Evolutionary conservation across 495 filamentous ascomycete genomes (phyloP).

Genomic region (Penicillium steckii): DNA sequence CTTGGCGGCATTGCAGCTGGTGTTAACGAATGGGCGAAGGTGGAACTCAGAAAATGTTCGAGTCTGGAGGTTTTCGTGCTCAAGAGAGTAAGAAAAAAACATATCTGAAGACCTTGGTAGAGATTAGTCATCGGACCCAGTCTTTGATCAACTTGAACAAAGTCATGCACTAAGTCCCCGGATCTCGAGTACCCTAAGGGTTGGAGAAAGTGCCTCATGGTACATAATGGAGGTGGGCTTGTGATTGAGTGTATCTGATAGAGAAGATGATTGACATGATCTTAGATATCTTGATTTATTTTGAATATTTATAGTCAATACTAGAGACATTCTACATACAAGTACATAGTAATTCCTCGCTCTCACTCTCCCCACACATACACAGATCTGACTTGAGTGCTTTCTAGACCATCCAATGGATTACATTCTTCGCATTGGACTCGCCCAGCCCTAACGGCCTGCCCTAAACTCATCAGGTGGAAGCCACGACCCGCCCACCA

Average conservation of each 20-base stretch:
- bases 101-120: constrained; percentile 23
- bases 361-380: no score
- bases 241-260: neutral
- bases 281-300: no score
- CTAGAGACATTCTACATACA: no score
- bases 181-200: neutral
- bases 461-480: constrained; percentile 15
- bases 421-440: neutral
- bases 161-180: neutral
- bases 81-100: constrained; percentile 4
- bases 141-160: constrained; percentile 13
- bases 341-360: neutral
- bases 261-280: no score
- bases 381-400: neutral
- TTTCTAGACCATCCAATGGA: constrained; percentile 23
- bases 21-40: constrained; percentile 6
- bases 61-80: neutral
- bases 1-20: neutral
- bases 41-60: constrained; percentile 6
- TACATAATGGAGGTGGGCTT: no score
- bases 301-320: no score
- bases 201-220: no score
- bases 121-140: constrained; percentile 33
- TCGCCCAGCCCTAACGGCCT: constrained; percentile 21
- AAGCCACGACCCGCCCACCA: neutral